A percentile compares a stretch with the other conserved stretches of the same genome.
Evolutionary conservation across 176 grass and related monocot species (phyloP).

Genomic region (Oryza coarctata): DNA sequence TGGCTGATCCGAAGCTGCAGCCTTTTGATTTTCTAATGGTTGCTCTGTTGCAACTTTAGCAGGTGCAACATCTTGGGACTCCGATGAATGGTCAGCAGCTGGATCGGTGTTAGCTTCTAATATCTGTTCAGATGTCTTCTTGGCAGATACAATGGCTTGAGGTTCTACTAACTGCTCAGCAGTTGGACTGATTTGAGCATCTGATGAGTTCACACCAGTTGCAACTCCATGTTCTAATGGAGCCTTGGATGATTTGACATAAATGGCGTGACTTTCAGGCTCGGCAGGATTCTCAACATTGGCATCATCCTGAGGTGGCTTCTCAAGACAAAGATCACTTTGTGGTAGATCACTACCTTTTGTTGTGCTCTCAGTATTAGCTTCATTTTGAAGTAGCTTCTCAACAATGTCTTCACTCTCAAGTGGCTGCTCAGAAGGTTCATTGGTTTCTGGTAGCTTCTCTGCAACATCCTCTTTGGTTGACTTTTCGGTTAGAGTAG

Average conservation of each 20-base stretch:
- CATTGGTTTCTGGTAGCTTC: constrained; percentile 31
- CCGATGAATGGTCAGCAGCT: not conserved
- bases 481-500: not conserved
- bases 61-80: constrained; percentile 4
- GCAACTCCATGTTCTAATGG: constrained; percentile 14
- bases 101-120: not conserved
- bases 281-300: not conserved
- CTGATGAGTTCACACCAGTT: constrained; percentile 5
- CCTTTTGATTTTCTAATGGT: constrained; percentile 19
- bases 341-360: not conserved
- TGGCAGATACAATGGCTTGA: not conserved
- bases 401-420: constrained; percentile 28
- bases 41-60: constrained; percentile 12
- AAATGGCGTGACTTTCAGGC: constrained; percentile 29
- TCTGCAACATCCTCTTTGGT: constrained; percentile 3
- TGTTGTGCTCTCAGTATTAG: not conserved
- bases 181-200: not conserved
- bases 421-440: constrained; percentile 34
- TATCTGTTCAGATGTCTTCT: constrained; percentile 15
- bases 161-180: constrained; percentile 3
- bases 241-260: not conserved
- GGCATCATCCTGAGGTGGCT: not conserved
- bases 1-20: constrained; percentile 11
- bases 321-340: constrained; percentile 1
- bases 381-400: constrained; percentile 36